Conservation (phyloP, 2,329 filamentous ascomycete species). For the Venturia aucupariae region DNA sequence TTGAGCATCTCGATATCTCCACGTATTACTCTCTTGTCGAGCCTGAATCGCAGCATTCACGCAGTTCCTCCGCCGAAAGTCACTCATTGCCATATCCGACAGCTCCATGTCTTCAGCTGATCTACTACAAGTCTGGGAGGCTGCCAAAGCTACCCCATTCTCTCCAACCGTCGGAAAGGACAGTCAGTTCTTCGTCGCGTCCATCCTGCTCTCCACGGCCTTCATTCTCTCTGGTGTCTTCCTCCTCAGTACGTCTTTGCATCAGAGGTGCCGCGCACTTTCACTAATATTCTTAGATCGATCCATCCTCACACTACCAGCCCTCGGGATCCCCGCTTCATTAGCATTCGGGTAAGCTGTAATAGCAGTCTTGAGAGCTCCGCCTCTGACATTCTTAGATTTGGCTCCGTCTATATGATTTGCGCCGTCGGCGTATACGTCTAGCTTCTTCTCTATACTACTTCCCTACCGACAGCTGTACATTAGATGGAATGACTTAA, state of each 20-base stretch:
- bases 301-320: slow-evolving; percentile 63
- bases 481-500: slow-evolving; percentile 14
- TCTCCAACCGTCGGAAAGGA: slow-evolving; percentile 70
- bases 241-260: slow-evolving; percentile 61
- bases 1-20: background rate
- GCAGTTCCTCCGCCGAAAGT: background rate
- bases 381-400: slow-evolving; percentile 42
- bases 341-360: slow-evolving; percentile 71
- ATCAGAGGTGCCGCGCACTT: background rate
- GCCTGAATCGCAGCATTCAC: background rate
- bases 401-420: slow-evolving; percentile 96
- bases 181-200: slow-evolving; percentile 74
- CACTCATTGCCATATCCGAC: slow-evolving; percentile 9
- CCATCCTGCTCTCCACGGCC: slow-evolving; percentile 58
- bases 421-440: slow-evolving; percentile 98
- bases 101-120: slow-evolving; percentile 55
- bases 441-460: slow-evolving; percentile 38
- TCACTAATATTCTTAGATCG: slow-evolving; percentile 52
- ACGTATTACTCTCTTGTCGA: background rate
- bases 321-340: slow-evolving; percentile 79
- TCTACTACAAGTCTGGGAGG: slow-evolving; percentile 78
- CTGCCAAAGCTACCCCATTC: slow-evolving; percentile 80
- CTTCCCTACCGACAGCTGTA: slow-evolving; percentile 25
- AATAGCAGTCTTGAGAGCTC: slow-evolving; percentile 18
- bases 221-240: slow-evolving; percentile 69